A percentile compares a stretch with the other conserved stretches of the same genome.
phyloP scores from a whole-genome alignment of 1,284 basidiomycete genomes.

The Fistulina hepatica region DNA sequence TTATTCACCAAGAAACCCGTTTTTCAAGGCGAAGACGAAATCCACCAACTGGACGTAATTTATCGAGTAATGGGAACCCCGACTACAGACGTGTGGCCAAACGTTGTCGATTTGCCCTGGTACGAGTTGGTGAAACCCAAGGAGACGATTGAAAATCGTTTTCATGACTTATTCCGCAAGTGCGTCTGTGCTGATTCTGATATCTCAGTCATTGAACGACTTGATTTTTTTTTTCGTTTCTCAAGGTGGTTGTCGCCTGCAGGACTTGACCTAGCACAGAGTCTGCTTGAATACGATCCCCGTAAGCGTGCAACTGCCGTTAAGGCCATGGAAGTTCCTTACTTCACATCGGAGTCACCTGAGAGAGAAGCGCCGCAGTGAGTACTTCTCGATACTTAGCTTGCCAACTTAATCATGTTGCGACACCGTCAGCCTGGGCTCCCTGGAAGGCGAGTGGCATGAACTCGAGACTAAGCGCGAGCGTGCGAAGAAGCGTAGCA shows the following conservation, averaged over 20 bases:
- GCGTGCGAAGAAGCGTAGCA: conserved; percentile 66
- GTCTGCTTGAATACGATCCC: conserved; percentile 79
- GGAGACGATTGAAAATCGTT: conserved; percentile 57
- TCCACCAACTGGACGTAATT: conserved; percentile 91
- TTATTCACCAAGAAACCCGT: conserved; percentile 90
- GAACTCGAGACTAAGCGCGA: conserved; percentile 85
- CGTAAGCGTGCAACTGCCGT: conserved; percentile 63
- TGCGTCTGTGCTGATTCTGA: conserved; percentile 28
- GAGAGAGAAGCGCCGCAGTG: conserved; percentile 66
- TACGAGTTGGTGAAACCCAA: conserved; percentile 95
- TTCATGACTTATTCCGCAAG: conserved; percentile 74
- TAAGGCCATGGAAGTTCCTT: conserved; percentile 72
- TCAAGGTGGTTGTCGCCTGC: conserved; percentile 72
- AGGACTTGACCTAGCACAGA: conserved; percentile 77
- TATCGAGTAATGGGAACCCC: conserved; percentile 90
- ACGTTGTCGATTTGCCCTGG: conserved; percentile 82
- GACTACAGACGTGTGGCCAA: conserved; percentile 73
- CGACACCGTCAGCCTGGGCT: conserved; percentile 41
- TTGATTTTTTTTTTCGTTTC: conserved; percentile 1
- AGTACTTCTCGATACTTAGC: conserved; percentile 32
- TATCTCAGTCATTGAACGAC: conserved; percentile 4
- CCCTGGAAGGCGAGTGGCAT: conserved; percentile 90
- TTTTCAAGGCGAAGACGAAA: conserved; percentile 95
- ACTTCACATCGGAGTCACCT: conserved; percentile 76
- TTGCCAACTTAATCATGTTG: conserved; percentile 13